phyloP scores from a whole-genome alignment of 2,329 filamentous ascomycete genomes.

The Xylariaceae sp. region DNA sequence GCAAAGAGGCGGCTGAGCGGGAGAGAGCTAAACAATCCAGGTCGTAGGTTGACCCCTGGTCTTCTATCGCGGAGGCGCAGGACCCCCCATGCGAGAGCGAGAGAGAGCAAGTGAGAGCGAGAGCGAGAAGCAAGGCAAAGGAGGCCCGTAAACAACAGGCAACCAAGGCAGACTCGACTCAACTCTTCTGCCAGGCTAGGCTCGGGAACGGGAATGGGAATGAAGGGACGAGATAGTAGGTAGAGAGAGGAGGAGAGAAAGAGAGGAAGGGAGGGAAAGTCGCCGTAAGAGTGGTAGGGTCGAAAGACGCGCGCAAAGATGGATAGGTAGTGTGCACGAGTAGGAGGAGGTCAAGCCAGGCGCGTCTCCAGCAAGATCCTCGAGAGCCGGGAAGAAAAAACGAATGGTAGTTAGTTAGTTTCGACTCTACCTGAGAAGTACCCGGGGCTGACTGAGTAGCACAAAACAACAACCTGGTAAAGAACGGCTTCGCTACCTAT shows the following conservation, averaged over 20 bases:
- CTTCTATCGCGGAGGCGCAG: slow-evolving; percentile 20
- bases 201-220: slow-evolving; percentile 18
- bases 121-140: slow-evolving; percentile 9
- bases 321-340: slow-evolving; percentile 4
- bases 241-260: slow-evolving; percentile 14
- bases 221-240: slow-evolving; percentile 13
- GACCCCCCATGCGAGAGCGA: slow-evolving; percentile 15
- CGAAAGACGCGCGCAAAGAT: slow-evolving; percentile 30
- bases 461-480: slow-evolving; percentile 27
- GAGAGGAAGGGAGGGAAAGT: slow-evolving; percentile 19
- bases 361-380: slow-evolving; percentile 32
- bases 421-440: slow-evolving; percentile 25
- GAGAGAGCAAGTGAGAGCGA: background rate
- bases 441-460: slow-evolving; percentile 25
- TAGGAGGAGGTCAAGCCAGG: slow-evolving; percentile 33
- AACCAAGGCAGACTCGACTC: slow-evolving; percentile 14
- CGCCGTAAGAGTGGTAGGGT: slow-evolving; percentile 27
- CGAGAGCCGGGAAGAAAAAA: slow-evolving; percentile 24
- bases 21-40: slow-evolving; percentile 16
- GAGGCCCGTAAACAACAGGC: slow-evolving; percentile 21
- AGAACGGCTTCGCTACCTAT: slow-evolving; percentile 11
- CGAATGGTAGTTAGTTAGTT: slow-evolving; percentile 19
- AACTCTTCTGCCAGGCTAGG: slow-evolving; percentile 11
- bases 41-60: slow-evolving; percentile 15
- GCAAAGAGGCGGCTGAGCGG: slow-evolving; percentile 24